A percentile compares a stretch with the other conserved stretches of the same genome.
Conservation (phyloP, 2,329 filamentous ascomycete species). For the Botryotinia narcissicola region DNA sequence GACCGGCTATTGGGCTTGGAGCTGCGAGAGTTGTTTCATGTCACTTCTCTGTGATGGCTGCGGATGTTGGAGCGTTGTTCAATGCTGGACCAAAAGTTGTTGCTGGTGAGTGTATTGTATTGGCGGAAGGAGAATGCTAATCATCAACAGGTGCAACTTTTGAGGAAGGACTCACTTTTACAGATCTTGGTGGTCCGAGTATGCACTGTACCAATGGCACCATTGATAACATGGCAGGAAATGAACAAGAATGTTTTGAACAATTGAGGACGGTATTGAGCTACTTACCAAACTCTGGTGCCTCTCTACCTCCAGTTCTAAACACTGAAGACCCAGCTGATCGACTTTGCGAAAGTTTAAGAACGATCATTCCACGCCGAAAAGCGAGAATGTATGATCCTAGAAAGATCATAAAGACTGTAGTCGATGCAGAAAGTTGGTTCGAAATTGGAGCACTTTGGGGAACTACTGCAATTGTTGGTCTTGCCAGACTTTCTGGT, state of each 20-base stretch:
- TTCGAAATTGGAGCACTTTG: slow-evolving; percentile 64
- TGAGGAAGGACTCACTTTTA: slow-evolving; percentile 58
- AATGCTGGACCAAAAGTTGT: slow-evolving; percentile 65
- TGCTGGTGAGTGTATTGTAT: slow-evolving; percentile 38
- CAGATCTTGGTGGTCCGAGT: slow-evolving; percentile 57
- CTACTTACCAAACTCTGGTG: slow-evolving; percentile 58
- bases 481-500: slow-evolving; percentile 57
- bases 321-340: slow-evolving; percentile 48
- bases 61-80: slow-evolving; percentile 59
- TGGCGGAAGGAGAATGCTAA: background rate
- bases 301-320: slow-evolving; percentile 51
- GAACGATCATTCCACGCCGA: slow-evolving; percentile 56
- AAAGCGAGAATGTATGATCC: slow-evolving; percentile 61
- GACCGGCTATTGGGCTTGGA: slow-evolving; percentile 62
- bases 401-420: slow-evolving; percentile 53
- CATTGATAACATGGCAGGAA: slow-evolving; percentile 60
- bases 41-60: slow-evolving; percentile 66
- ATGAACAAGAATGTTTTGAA: slow-evolving; percentile 60
- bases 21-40: slow-evolving; percentile 60
- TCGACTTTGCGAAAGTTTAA: slow-evolving; percentile 48
- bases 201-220: slow-evolving; percentile 66
- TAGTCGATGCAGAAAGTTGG: slow-evolving; percentile 56
- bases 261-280: slow-evolving; percentile 56
- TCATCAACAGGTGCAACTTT: slow-evolving; percentile 51
- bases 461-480: slow-evolving; percentile 60